phyloP scores from a whole-genome alignment of 495 filamentous ascomycete genomes.

The Daldinia grandis region DNA sequence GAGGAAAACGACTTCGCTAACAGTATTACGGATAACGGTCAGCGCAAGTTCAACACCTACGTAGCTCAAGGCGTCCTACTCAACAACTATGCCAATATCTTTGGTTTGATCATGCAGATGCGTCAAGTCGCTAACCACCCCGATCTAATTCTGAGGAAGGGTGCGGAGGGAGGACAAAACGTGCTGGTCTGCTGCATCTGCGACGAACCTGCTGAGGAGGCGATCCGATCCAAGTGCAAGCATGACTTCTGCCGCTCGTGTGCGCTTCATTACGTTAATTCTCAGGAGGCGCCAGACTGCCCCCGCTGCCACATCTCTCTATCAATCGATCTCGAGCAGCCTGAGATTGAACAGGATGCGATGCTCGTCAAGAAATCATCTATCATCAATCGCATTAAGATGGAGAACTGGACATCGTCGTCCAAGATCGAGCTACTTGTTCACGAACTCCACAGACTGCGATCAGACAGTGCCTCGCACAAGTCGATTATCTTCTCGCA shows the following conservation, averaged over 20 bases:
- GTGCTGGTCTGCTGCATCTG: slow-evolving; percentile 91
- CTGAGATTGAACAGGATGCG: slow-evolving; percentile 89
- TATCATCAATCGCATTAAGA: slow-evolving; percentile 96
- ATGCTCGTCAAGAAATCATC: slow-evolving; percentile 85
- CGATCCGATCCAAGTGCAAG: slow-evolving; percentile 87
- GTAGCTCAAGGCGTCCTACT: slow-evolving; percentile 92
- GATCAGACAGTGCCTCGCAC: slow-evolving; percentile 87
- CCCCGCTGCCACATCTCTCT: slow-evolving; percentile 91
- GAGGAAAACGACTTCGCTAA: slow-evolving; percentile 94
- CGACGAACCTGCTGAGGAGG: slow-evolving; percentile 93
- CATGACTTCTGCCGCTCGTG: slow-evolving; percentile 96
- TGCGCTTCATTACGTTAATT: slow-evolving; percentile 81
- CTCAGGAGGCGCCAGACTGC: slow-evolving; percentile 80
- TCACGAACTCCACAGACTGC: slow-evolving; percentile 87
- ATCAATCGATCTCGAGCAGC: slow-evolving; percentile 90
- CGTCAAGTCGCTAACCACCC: slow-evolving; percentile 96
- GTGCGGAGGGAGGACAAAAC: slow-evolving; percentile 85
- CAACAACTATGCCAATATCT: slow-evolving; percentile 94
- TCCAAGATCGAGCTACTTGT: slow-evolving; percentile 97
- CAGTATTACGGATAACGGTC: slow-evolving; percentile 90
- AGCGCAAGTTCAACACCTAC: slow-evolving; percentile 91
- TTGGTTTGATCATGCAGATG: slow-evolving; percentile 96
- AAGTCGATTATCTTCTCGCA: slow-evolving; percentile 98
- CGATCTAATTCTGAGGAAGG: slow-evolving; percentile 89
- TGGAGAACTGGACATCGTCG: slow-evolving; percentile 96